Conservation (phyloP, 192 early-diverging fungal genomes). For the Linnemannia schmuckeri region DNA sequence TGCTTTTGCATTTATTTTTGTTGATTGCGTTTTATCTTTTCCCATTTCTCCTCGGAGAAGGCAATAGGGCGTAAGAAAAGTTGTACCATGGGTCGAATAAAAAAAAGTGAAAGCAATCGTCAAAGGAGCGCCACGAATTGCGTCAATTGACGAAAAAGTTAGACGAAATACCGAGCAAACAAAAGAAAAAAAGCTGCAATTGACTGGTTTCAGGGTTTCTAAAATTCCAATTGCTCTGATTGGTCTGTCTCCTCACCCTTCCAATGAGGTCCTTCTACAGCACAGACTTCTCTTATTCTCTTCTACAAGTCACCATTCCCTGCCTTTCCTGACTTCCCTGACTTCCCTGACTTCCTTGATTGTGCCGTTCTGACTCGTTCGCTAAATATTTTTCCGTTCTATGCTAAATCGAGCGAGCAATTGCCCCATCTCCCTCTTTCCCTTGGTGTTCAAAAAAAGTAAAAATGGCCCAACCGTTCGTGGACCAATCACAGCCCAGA, state of each 20-base stretch:
- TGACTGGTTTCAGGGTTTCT: background rate
- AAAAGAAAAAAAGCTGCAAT: background rate
- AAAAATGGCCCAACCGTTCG: background rate
- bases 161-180: background rate
- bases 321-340: background rate
- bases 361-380: background rate
- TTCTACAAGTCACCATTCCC: background rate
- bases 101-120: background rate
- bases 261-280: background rate
- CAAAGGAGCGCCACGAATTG: background rate
- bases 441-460: background rate
- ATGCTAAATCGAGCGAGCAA: slow-evolving; percentile 1
- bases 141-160: background rate
- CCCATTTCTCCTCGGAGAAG: slow-evolving; percentile 3
- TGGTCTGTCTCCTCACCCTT: background rate
- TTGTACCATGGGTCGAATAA: background rate
- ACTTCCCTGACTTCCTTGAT: background rate
- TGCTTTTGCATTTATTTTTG: background rate
- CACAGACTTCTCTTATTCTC: background rate
- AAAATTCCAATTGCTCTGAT: background rate
- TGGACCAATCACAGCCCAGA: background rate
- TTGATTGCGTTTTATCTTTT: background rate
- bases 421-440: background rate
- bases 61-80: background rate
- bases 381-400: slow-evolving; percentile 1